Conservation (phyloP, 768 basidiomycete species). For the Collybiopsis confluens region DNA sequence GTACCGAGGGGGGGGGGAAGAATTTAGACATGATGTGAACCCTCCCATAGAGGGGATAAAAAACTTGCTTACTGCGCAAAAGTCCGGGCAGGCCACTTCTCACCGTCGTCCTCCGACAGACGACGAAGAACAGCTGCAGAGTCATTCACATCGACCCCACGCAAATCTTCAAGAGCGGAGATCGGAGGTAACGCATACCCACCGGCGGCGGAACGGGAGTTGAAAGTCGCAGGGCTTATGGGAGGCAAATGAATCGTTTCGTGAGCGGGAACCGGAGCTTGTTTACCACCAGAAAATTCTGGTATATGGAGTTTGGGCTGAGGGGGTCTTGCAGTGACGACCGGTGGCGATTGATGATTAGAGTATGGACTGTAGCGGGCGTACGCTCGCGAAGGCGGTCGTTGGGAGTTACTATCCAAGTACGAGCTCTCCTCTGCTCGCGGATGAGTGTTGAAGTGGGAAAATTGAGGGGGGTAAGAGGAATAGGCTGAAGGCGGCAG, state of each 20-base stretch:
- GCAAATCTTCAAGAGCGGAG: conserved; percentile 60
- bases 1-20: too few species aligned
- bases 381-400: background rate
- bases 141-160: conserved; percentile 48
- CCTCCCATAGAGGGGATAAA: background rate
- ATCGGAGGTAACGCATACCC: conserved; percentile 64
- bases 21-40: too few species aligned
- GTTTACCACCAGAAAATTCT: background rate
- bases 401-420: background rate
- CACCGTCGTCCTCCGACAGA: conserved; percentile 50
- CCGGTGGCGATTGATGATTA: background rate
- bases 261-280: background rate
- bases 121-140: conserved; percentile 65
- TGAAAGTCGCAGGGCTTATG: conserved; percentile 4
- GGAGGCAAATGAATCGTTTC: conserved; percentile 10
- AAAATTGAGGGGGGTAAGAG: conserved; percentile 4
- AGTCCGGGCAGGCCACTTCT: conserved; percentile 15
- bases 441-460: background rate
- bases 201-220: background rate
- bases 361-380: conserved; percentile 7
- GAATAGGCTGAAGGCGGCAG: conserved; percentile 1
- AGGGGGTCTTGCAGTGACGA: background rate
- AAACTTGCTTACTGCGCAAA: background rate
- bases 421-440: background rate
- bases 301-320: conserved; percentile 1